These are phyloP conservation scores for Aspergillus saccharolyticus DNA, from an alignment of 495 filamentous ascomycete species.

Conservation along the genomic window DNA sequence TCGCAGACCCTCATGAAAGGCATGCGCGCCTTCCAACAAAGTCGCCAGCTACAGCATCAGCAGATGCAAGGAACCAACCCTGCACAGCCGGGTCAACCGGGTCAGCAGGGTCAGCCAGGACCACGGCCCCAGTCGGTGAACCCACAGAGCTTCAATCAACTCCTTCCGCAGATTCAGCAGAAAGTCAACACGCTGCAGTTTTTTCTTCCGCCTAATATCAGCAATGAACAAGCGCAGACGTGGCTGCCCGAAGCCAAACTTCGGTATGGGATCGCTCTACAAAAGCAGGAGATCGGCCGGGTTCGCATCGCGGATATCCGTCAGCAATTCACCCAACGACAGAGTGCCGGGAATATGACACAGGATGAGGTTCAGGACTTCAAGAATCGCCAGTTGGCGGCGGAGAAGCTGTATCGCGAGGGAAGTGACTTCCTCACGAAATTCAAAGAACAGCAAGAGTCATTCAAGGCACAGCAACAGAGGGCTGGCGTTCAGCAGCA, in stretches of 20 bases:
- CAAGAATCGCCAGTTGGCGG: constrained; percentile 38
- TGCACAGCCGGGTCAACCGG: constrained; percentile 32
- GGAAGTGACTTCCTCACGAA: constrained; percentile 42
- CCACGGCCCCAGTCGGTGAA: constrained; percentile 38
- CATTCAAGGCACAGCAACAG: constrained; percentile 41
- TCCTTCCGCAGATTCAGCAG: constrained; percentile 39
- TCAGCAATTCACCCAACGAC: constrained; percentile 33
- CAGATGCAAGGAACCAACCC: constrained; percentile 23
- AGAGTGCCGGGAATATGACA: constrained; percentile 33
- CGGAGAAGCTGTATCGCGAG: constrained; percentile 43
- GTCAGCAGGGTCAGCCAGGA: constrained; percentile 30
- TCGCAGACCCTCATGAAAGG: constrained; percentile 58
- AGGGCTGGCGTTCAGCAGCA: constrained; percentile 17
- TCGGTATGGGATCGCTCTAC: constrained; percentile 48
- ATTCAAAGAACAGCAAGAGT: constrained; percentile 47
- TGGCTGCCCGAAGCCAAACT: constrained; percentile 50
- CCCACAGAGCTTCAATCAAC: constrained; percentile 37
- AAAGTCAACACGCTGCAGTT: constrained; percentile 45
- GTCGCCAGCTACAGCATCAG: constrained; percentile 38
- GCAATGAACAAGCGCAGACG: constrained; percentile 40
- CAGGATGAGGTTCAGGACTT: constrained; percentile 42
- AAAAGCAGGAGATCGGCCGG: constrained; percentile 48
- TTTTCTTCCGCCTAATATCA: constrained; percentile 44
- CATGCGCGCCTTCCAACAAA: constrained; percentile 45
- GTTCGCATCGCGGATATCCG: constrained; percentile 36